phyloP scores from a whole-genome alignment of 352 stramenopile genomes.

The Phytophthora nicotianae region DNA sequence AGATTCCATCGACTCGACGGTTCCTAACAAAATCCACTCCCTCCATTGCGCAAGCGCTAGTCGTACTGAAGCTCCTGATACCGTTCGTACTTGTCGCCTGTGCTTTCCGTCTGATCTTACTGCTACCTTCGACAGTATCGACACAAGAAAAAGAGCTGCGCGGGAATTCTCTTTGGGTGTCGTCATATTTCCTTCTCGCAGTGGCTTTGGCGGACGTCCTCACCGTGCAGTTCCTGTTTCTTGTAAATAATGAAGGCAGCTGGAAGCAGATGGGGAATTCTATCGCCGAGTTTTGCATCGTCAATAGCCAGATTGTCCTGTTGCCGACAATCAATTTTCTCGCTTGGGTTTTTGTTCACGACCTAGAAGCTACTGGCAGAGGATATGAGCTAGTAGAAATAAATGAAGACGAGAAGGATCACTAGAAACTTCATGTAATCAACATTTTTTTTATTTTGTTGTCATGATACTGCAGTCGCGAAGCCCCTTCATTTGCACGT shows the following conservation, averaged over 20 bases:
- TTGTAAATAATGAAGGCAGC: conserved; percentile 80
- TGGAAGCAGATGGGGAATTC: conserved; percentile 90
- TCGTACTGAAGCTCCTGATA: conserved; percentile 79
- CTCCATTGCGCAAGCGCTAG: conserved; percentile 66
- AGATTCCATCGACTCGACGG: conserved; percentile 75
- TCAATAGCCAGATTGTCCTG: conserved; percentile 77
- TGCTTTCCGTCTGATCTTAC: conserved; percentile 61
- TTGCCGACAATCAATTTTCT: conserved; percentile 65
- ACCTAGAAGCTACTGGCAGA: conserved; percentile 23
- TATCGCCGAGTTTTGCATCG: conserved; percentile 82
- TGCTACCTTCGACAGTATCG: conserved; percentile 25
- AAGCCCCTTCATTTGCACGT: conserved; percentile 42
- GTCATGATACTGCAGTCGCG: background rate
- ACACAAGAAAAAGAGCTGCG: conserved; percentile 14
- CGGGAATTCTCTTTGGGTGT: conserved; percentile 20
- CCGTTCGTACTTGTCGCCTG: conserved; percentile 73
- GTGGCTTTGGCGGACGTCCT: conserved; percentile 67
- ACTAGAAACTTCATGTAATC: conserved; percentile 12
- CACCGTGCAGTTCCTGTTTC: conserved; percentile 78
- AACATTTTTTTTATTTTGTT: no score
- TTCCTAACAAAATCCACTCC: conserved; percentile 72
- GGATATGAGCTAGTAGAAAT: conserved; percentile 15
- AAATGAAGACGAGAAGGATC: conserved; percentile 21
- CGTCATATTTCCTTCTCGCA: conserved; percentile 61
- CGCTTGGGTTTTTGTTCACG: conserved; percentile 35